Evolutionary conservation across 345 rosid genomes (phyloP), one percentile per base, ranked within the genome.

Genomic region (Brassica juncea): DNA sequence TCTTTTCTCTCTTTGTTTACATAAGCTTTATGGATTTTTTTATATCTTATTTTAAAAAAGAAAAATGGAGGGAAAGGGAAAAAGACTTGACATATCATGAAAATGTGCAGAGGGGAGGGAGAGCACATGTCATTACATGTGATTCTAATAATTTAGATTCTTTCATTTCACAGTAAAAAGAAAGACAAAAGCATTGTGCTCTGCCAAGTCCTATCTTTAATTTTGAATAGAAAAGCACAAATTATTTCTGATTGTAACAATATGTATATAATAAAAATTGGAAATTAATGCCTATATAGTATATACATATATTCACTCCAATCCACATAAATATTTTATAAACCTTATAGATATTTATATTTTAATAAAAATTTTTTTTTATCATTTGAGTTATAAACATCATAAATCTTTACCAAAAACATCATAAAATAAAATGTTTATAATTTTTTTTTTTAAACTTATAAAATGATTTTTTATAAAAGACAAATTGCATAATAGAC

Each of bases 81-180:
- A 81, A 81, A 58, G 77, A 75, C 76, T 58, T 75, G 83, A 75
- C 80, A 71, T 75, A 42, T 75, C 25, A 65, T 81, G 58, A 65
- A 81, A 70, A 71, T 75, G 80, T 81, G 77, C 76, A 80, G 80
- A 80, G 63, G 65, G 16, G 77, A 79, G 73, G 64, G 44, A 72
- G 61, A 73, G 74, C 83, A 80, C 83, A 75, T 80, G 83, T 74
- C 71, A 80, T 80, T 70, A 80, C 83, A 80, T 81, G 83, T 81
- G 83, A 70, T 81, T 65, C 80, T 75, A 75, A 81, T 81, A 75
- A 81, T 80, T 75, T 80, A 75, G 80, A 80, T 80, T 80, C 79
- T 74, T 60, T 74, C 67, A 74, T 68, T 80, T 68, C 75, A 52
- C 66, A 34, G 70, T 80, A 74, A 64, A 80, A 70, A 35, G 30